Conservation (phyloP, 2,329 filamentous ascomycete genomes). For the Trichophaea hybrida region DNA sequence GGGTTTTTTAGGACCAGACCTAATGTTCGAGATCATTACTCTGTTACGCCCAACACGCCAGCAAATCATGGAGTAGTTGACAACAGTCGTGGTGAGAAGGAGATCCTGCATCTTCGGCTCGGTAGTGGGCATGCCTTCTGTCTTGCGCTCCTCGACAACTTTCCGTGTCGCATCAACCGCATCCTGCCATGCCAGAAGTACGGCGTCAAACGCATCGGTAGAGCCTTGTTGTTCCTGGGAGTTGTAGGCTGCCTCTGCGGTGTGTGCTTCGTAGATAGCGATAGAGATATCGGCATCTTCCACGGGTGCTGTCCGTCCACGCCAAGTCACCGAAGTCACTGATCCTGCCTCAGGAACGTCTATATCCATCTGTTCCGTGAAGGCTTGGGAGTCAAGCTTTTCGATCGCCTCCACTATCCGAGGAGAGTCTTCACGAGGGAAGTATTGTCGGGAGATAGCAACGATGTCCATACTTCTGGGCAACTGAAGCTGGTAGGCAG, state of each 20-base stretch:
- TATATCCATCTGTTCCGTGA: constrained; percentile 35
- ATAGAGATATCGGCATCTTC: constrained; percentile 87
- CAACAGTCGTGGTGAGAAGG: constrained; percentile 80
- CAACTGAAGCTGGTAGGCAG: constrained; percentile 80
- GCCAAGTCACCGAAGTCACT: constrained; percentile 52
- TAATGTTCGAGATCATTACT: constrained; percentile 53
- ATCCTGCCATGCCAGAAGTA: constrained; percentile 82
- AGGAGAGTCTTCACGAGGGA: constrained; percentile 46
- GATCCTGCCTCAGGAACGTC: constrained; percentile 47
- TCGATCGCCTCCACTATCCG: constrained; percentile 53
- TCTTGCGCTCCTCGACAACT: constrained; percentile 76
- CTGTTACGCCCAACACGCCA: constrained; percentile 91
- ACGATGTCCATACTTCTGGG: constrained; percentile 71
- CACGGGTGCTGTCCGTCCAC: constrained; percentile 68
- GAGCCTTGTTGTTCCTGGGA: constrained; percentile 28
- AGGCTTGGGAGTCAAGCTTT: constrained; percentile 51
- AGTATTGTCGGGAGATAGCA: constrained; percentile 63
- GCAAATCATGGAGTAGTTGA: constrained; percentile 85
- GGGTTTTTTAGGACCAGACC: constrained; percentile 35
- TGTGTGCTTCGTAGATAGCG: constrained; percentile 56
- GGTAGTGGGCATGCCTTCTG: constrained; percentile 68
- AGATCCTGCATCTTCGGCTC: constrained; percentile 82
- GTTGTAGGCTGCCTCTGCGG: constrained; percentile 35
- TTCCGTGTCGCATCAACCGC: constrained; percentile 85
- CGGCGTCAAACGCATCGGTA: constrained; percentile 71